A percentile compares a stretch with the other conserved stretches of the same genome.
phyloP scores from a whole-genome alignment of 2,329 filamentous ascomycete species.

The Aspergillus sp. region DNA sequence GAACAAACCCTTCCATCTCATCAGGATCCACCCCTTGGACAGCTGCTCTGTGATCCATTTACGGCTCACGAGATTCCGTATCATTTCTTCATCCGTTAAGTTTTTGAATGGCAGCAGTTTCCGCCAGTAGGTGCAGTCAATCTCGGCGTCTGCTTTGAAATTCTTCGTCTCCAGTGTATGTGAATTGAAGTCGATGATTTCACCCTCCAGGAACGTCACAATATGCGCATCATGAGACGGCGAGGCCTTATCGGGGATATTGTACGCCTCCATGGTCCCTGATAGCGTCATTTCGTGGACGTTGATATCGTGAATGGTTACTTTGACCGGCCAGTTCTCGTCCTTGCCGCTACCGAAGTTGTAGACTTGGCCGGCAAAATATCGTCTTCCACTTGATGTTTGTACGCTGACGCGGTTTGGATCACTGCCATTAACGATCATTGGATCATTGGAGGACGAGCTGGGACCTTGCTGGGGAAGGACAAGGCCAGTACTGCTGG shows the following conservation, averaged over 20 bases:
- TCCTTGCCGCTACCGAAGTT: constrained; percentile 38
- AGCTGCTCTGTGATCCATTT: constrained; percentile 45
- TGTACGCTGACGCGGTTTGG: constrained; percentile 35
- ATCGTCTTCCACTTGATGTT: constrained; percentile 37
- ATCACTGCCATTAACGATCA: constrained; percentile 37
- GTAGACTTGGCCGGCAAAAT: constrained; percentile 31
- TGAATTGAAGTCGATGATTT: constrained; percentile 64
- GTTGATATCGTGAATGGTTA: constrained; percentile 64
- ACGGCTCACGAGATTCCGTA: constrained; percentile 45
- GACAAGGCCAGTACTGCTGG: constrained; percentile 31
- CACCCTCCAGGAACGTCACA: constrained; percentile 66
- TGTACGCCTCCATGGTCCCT: constrained; percentile 70
- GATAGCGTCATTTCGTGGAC: constrained; percentile 61
- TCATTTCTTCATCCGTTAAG: constrained; percentile 44
- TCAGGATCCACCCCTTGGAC: constrained; percentile 48
- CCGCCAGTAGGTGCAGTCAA: constrained; percentile 51
- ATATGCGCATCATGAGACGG: constrained; percentile 50
- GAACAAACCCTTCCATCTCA: constrained; percentile 51
- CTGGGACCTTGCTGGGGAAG: constrained; percentile 30
- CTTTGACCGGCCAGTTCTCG: constrained; percentile 67
- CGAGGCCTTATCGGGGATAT: constrained; percentile 57
- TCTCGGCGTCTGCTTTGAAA: constrained; percentile 46
- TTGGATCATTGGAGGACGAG: constrained; percentile 30
- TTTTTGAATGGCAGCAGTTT: constrained; percentile 49
- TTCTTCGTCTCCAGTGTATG: constrained; percentile 50